Evolutionary conservation across 2,329 filamentous ascomycete species (phyloP).

Genomic region (Penicillium polonicum): DNA sequence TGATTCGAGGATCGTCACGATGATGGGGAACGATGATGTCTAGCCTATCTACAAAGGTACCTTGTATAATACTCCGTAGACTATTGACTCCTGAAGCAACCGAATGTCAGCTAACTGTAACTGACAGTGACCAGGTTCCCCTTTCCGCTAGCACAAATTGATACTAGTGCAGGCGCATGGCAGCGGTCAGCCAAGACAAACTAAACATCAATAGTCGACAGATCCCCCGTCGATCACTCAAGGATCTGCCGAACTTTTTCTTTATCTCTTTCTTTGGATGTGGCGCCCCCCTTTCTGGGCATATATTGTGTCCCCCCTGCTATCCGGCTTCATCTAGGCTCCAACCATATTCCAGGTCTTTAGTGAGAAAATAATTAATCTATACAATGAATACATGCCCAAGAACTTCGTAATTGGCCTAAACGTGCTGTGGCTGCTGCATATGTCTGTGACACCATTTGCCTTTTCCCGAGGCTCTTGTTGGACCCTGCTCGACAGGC

Average conservation of each 20-base stretch:
- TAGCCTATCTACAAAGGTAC: not conserved
- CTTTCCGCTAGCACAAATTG: constrained; percentile 5
- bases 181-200: constrained; percentile 32
- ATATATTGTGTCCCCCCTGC: not conserved
- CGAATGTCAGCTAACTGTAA: constrained; percentile 10
- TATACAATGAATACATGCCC: no score
- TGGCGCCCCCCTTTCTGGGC: constrained; percentile 1
- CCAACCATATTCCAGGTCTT: constrained; percentile 7
- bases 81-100: constrained; percentile 26
- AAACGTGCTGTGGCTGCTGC: no score
- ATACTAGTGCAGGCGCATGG: constrained; percentile 20
- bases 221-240: constrained; percentile 39
- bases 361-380: no score
- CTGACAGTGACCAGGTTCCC: not conserved
- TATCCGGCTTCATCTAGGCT: not conserved
- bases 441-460: constrained; percentile 8
- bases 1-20: constrained; percentile 8
- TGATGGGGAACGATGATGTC: constrained; percentile 3
- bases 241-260: constrained; percentile 32
- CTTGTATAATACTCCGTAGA: constrained; percentile 1
- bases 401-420: no score
- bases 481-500: constrained; percentile 16
- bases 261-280: constrained; percentile 12
- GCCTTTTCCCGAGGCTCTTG: constrained; percentile 13
- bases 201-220: constrained; percentile 42